phyloP scores from a whole-genome alignment of 2,329 filamentous ascomycete genomes.

The Colletotrichum sp. region DNA sequence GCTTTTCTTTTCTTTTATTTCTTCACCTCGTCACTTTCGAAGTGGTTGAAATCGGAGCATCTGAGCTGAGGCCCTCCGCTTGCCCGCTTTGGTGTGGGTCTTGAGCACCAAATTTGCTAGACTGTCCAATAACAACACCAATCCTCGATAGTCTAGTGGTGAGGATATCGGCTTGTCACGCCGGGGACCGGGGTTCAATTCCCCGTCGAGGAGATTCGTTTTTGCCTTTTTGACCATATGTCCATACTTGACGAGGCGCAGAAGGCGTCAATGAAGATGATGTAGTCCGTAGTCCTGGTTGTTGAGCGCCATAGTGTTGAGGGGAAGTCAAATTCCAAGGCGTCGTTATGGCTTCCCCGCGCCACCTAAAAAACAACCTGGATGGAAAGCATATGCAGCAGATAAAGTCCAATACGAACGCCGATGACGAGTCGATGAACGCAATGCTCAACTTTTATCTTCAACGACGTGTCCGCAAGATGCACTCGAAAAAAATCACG shows the following conservation, averaged over 20 bases:
- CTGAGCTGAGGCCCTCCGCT: background rate
- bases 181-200: conserved; percentile 21
- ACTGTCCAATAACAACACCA: background rate
- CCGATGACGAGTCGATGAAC: background rate
- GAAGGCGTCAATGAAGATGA: background rate
- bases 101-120: rapidly evolving
- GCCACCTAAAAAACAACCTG: background rate
- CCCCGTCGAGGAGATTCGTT: conserved; percentile 16
- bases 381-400: background rate
- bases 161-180: conserved; percentile 20
- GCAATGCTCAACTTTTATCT: background rate
- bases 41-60: background rate
- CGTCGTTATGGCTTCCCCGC: background rate
- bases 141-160: conserved; percentile 21
- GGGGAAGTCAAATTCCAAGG: background rate
- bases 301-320: background rate
- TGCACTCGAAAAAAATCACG: background rate
- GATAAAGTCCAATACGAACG: background rate
- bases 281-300: background rate
- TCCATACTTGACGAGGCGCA: background rate
- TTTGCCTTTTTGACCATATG: background rate
- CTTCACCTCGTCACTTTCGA: background rate
- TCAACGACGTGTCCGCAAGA: background rate
- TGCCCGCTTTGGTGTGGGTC: background rate
- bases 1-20: background rate